A percentile compares a stretch with the other conserved stretches of the same genome.
Conservation (phyloP, 352 stramenopile genomes). For the Globisporangium ultimum region DNA sequence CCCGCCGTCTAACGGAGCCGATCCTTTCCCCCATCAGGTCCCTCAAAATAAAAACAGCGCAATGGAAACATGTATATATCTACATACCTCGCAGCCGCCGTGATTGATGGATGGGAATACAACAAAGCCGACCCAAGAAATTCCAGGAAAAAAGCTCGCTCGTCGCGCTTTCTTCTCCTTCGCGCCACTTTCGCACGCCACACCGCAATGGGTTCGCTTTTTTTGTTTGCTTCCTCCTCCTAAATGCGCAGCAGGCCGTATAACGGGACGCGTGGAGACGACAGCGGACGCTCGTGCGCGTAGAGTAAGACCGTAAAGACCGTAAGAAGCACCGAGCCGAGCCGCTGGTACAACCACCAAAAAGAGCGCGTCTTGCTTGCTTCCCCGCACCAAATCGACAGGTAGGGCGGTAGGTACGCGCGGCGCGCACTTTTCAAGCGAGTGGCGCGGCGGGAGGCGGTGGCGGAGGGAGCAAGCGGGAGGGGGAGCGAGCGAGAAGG, state of each 20-base stretch:
- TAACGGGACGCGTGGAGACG: no score
- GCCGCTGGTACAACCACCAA: neutral
- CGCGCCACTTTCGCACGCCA: no score
- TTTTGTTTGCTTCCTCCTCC: no score
- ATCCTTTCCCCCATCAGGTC: neutral
- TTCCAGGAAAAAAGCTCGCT: neutral
- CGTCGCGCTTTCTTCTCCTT: neutral
- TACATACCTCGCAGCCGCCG: constrained; percentile 6
- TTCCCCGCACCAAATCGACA: neutral
- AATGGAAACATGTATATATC: neutral
- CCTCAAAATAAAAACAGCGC: neutral
- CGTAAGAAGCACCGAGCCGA: no score
- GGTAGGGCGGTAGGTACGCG: no score
- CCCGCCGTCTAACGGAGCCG: no score
- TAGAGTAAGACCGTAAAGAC: no score
- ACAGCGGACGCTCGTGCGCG: no score
- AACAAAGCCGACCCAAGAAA: neutral
- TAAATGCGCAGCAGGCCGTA: no score
- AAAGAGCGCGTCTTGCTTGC: neutral
- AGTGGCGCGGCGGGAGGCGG: neutral
- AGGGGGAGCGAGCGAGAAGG: neutral
- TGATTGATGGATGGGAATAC: constrained; percentile 9
- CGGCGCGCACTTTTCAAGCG: neutral
- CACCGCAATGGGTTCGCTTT: no score
- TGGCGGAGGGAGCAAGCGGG: neutral